Evolutionary conservation across 2,329 filamentous ascomycete species (phyloP).

Genomic region (Xylaria sp.): DNA sequence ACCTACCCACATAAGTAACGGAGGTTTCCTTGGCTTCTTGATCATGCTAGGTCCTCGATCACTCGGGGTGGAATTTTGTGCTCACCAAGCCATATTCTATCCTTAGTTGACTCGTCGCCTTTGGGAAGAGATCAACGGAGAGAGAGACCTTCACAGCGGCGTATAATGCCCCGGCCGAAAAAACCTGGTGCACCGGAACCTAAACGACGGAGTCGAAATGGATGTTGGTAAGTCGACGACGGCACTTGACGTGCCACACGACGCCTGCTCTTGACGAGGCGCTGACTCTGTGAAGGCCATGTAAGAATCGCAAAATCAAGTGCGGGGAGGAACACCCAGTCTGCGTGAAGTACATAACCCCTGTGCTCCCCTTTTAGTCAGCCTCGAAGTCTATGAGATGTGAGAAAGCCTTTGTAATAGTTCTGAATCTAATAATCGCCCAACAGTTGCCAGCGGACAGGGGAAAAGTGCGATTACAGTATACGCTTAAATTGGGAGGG

Average conservation of each 20-base stretch:
- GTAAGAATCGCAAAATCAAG: constrained; percentile 80
- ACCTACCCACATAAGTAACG: constrained; percentile 14
- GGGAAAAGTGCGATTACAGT: constrained; percentile 79
- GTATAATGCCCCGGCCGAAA: constrained; percentile 51
- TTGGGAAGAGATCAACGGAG: constrained; percentile 1
- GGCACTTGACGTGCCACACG: background rate
- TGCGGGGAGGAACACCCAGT: constrained; percentile 78
- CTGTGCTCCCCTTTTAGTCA: constrained; percentile 9
- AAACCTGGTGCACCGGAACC: constrained; percentile 50
- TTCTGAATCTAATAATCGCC: constrained; percentile 26
- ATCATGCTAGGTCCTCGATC: constrained; percentile 40
- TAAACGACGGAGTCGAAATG: constrained; percentile 52
- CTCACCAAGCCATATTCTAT: constrained; percentile 37
- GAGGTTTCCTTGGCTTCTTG: constrained; percentile 30
- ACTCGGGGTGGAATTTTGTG: constrained; percentile 39
- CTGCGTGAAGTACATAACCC: constrained; percentile 63
- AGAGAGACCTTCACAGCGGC: constrained; percentile 14
- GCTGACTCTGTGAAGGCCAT: constrained; percentile 62
- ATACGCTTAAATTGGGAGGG: constrained; percentile 84
- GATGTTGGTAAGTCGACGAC: constrained; percentile 48
- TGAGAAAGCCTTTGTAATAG: background rate
- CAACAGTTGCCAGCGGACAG: constrained; percentile 67
- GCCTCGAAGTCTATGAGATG: constrained; percentile 4
- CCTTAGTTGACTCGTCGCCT: constrained; percentile 33
- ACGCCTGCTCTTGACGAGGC: background rate